Conservation (phyloP, 2,329 filamentous ascomycete species). For the Beauveria pseudobassiana region DNA sequence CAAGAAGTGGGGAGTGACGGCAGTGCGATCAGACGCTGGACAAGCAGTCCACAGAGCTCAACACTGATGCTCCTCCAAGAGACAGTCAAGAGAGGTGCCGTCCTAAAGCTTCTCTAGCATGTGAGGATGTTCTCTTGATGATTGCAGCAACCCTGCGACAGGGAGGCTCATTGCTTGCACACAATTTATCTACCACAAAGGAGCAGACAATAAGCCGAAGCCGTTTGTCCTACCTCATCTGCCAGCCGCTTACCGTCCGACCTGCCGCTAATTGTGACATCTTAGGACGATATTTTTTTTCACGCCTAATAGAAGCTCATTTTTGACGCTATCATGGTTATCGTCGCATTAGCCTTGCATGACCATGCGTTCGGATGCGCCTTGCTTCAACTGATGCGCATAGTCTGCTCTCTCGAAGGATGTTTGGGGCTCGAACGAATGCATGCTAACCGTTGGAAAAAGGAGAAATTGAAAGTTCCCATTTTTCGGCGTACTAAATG, state of each 20-base stretch:
- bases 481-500: constrained; percentile 17
- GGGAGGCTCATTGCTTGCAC: not conserved
- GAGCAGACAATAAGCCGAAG: too few relatives aligned
- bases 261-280: constrained; percentile 1
- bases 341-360: constrained; percentile 20
- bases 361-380: constrained; percentile 19
- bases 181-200: too few relatives aligned
- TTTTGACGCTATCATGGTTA: constrained; percentile 19
- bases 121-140: constrained; percentile 24
- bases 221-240: too few relatives aligned
- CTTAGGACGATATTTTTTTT: constrained; percentile 24
- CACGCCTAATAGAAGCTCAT: constrained; percentile 20
- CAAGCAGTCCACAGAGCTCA: constrained; percentile 17
- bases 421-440: constrained; percentile 14
- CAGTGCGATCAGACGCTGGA: constrained; percentile 9
- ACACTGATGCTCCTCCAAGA: constrained; percentile 19
- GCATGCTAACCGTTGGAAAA: constrained; percentile 19
- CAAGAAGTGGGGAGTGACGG: not conserved
- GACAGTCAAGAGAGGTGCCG: constrained; percentile 15
- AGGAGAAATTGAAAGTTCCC: constrained; percentile 20
- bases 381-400: constrained; percentile 17
- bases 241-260: too few relatives aligned
- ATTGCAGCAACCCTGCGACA: constrained; percentile 20
- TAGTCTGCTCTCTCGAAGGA: constrained; percentile 15
- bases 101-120: constrained; percentile 23